A percentile compares a stretch with the other conserved stretches of the same genome.
These are phyloP conservation scores for Coffea eugenioides DNA, from an alignment of 257 asterid genomes.

Conservation along the genomic window DNA sequence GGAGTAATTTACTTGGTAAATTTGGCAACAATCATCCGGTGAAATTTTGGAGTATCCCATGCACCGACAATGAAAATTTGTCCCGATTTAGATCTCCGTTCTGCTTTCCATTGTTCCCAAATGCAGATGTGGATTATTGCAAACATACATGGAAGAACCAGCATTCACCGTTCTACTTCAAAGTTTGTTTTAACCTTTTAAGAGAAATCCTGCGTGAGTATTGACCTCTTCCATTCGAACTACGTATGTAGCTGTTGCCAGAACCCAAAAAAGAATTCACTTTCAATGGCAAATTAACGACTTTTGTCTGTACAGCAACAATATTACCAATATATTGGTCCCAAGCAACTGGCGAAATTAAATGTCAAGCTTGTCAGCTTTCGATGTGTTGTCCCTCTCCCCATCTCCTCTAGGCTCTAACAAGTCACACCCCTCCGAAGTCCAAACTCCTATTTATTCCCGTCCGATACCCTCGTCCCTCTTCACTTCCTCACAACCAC, in stretches of 20 bases:
- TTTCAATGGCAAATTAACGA: not conserved
- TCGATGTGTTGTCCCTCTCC: slow-evolving; percentile 29
- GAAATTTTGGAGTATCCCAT: not conserved
- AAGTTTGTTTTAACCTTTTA: not conserved
- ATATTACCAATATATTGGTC: not conserved
- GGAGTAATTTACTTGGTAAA: not conserved
- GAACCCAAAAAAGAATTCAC: not conserved
- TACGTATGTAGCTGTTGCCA: not conserved
- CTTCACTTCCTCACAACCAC: slow-evolving; percentile 23
- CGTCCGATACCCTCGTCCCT: slow-evolving; percentile 31
- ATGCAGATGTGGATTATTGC: not conserved
- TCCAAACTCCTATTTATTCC: slow-evolving; percentile 57
- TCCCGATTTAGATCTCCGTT: not conserved
- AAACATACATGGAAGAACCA: not conserved
- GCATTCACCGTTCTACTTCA: not conserved
- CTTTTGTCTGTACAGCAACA: not conserved
- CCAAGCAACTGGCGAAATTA: not conserved
- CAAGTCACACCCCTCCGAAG: slow-evolving; percentile 14
- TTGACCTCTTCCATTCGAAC: not conserved
- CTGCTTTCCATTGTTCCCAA: not conserved
- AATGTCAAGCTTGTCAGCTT: slow-evolving; percentile 36
- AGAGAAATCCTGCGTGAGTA: not conserved
- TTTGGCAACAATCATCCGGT: not conserved
- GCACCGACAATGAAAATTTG: slow-evolving; percentile 7
- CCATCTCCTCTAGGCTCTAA: not conserved